These are phyloP conservation scores for Porodaedalea pini DNA, from an alignment of 1,284 basidiomycete genomes.

Conservation along the genomic window DNA sequence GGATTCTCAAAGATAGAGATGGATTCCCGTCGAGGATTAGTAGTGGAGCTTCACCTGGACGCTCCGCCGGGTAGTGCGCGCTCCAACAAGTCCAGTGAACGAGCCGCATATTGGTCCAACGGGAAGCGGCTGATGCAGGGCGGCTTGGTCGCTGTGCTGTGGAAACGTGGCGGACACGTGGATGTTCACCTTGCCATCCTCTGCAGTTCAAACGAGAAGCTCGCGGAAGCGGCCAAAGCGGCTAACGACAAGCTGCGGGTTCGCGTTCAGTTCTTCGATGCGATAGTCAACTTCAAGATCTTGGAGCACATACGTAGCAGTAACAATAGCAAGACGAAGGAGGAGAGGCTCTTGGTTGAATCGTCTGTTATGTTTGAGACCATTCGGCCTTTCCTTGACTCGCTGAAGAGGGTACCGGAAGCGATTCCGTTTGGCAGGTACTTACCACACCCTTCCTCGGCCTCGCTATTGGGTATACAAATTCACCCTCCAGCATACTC, in stretches of 20 bases:
- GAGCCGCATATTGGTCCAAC: slow-evolving; percentile 50
- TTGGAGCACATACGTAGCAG: slow-evolving; percentile 34
- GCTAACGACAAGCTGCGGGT: slow-evolving; percentile 34
- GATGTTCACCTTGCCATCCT: slow-evolving; percentile 49
- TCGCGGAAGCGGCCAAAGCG: slow-evolving; percentile 37
- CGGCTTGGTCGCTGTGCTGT: slow-evolving; percentile 53
- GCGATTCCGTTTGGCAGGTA: slow-evolving; percentile 52
- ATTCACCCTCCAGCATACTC: slow-evolving; percentile 51
- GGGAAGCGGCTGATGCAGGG: slow-evolving; percentile 54
- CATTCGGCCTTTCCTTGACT: slow-evolving; percentile 58
- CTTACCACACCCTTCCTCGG: slow-evolving; percentile 39
- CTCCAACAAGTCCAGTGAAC: slow-evolving; percentile 30
- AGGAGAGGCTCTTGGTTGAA: slow-evolving; percentile 46
- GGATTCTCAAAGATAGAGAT: slow-evolving; percentile 40
- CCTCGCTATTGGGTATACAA: slow-evolving; percentile 30
- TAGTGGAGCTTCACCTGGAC: slow-evolving; percentile 41
- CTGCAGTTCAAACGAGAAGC: slow-evolving; percentile 37
- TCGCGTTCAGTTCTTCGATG: slow-evolving; percentile 52
- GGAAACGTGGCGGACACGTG: slow-evolving; percentile 31
- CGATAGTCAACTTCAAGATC: slow-evolving; percentile 42
- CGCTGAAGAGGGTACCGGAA: slow-evolving; percentile 47
- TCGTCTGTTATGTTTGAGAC: slow-evolving; percentile 57
- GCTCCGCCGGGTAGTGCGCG: slow-evolving; percentile 53
- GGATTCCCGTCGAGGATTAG: slow-evolving; percentile 44
- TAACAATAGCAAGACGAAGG: slow-evolving; percentile 12